phyloP scores from a whole-genome alignment of 2,329 filamentous ascomycete species.

The Thermothelomyces thermophilus region DNA sequence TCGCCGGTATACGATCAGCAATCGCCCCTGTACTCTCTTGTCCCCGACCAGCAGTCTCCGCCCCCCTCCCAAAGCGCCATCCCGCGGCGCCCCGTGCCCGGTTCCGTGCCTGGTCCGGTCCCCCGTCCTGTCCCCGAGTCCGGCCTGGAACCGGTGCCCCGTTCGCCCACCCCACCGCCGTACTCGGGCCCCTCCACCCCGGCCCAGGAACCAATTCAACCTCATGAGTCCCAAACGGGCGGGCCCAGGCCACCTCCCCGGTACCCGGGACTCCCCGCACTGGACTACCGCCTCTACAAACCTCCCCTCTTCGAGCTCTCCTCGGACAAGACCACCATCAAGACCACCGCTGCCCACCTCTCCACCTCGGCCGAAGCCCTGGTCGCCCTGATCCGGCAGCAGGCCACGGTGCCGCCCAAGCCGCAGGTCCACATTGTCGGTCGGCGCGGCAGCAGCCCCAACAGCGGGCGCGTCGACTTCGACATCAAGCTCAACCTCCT shows the following conservation, averaged over 20 bases:
- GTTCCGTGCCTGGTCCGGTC: too few species aligned
- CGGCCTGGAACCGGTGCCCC: neutral
- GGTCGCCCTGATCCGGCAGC: conserved; percentile 39
- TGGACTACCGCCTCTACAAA: conserved; percentile 48
- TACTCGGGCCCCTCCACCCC: conserved; percentile 31
- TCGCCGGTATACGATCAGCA: conserved; percentile 4
- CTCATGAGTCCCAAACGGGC: neutral
- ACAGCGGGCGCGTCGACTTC: conserved; percentile 38
- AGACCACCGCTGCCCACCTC: conserved; percentile 42
- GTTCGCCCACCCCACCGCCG: conserved; percentile 27
- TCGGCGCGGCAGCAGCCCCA: conserved; percentile 32
- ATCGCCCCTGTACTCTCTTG: neutral
- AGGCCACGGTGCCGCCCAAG: conserved; percentile 49
- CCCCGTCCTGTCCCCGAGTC: neutral
- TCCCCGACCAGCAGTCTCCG: neutral
- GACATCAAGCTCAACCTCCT: conserved; percentile 49
- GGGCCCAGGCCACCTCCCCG: conserved; percentile 29
- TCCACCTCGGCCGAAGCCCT: conserved; percentile 41
- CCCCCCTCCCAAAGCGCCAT: neutral
- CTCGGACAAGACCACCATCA: conserved; percentile 41
- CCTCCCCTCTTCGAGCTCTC: conserved; percentile 48
- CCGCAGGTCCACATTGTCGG: conserved; percentile 46
- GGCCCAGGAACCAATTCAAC: conserved; percentile 11
- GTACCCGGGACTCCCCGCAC: conserved; percentile 41
- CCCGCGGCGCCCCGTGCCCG: neutral